These are phyloP conservation scores for Rhodosporidiobolus sp. DNA, from an alignment of 768 basidiomycete genomes.

Conservation along the genomic window DNA sequence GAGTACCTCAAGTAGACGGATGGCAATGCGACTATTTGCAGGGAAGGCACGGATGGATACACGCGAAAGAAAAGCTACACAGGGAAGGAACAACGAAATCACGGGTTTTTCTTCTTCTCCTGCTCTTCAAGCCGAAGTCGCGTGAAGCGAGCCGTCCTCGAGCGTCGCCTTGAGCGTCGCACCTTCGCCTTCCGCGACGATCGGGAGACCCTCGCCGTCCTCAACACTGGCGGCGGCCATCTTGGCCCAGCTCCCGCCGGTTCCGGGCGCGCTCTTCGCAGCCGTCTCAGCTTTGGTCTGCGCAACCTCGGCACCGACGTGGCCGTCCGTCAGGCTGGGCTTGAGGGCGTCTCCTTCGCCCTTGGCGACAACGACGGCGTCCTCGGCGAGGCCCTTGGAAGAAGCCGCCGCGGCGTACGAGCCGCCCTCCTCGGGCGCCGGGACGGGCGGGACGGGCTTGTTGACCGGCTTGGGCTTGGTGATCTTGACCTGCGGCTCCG, in stretches of 20 bases:
- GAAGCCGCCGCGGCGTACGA: background rate
- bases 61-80: too few species aligned
- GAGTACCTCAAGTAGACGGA: background rate
- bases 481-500: background rate
- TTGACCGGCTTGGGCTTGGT: background rate
- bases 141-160: background rate
- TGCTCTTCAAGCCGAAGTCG: background rate
- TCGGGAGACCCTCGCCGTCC: background rate
- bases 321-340: background rate
- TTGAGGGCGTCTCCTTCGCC: background rate
- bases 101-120: background rate
- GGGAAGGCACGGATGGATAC: too few species aligned
- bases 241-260: constrained; percentile 1
- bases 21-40: background rate
- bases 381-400: background rate
- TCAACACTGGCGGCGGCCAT: background rate
- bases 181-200: constrained; percentile 16
- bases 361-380: constrained; percentile 5
- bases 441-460: background rate
- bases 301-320: background rate
- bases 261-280: background rate
- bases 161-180: background rate
- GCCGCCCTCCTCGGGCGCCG: background rate
- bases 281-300: background rate
- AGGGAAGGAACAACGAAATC: too few species aligned